A percentile compares a stretch with the other conserved stretches of the same genome.
phyloP scores from a whole-genome alignment of 257 asterid genomes.

The Solanum commersonii region DNA sequence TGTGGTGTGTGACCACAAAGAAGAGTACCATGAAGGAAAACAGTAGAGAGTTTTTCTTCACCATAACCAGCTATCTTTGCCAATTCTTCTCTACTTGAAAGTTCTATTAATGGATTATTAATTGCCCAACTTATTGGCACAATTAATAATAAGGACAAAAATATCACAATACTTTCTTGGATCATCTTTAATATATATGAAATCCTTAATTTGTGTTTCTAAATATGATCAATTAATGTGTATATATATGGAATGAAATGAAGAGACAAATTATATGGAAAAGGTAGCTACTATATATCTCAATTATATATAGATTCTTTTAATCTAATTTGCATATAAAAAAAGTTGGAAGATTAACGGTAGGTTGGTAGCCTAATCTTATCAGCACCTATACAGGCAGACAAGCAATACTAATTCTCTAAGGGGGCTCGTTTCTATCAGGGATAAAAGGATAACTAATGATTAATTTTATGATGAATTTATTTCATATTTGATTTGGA shows the following conservation, averaged over 20 bases:
- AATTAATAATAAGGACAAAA: background rate
- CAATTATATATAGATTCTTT: conserved; percentile 12
- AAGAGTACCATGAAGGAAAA: conserved; percentile 43
- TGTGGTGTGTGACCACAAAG: conserved; percentile 33
- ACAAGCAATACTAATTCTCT: background rate
- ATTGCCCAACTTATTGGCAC: background rate
- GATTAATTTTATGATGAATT: rapidly evolving
- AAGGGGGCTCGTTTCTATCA: background rate
- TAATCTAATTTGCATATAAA: background rate
- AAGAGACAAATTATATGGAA: conserved; percentile 9
- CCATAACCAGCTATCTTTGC: conserved; percentile 74
- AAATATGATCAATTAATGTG: background rate
- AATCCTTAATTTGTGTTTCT: background rate
- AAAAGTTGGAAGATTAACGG: conserved; percentile 31
- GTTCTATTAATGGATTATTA: conserved; percentile 10
- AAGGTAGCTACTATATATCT: conserved; percentile 26
- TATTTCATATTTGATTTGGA: rapidly evolving
- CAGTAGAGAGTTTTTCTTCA: conserved; percentile 76
- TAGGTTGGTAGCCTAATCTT: conserved; percentile 79
- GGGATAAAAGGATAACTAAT: background rate
- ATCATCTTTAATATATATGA: background rate
- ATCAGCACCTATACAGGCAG: conserved; percentile 6
- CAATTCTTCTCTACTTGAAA: conserved; percentile 37
- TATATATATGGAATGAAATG: background rate
- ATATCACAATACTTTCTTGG: background rate